Percentiles rank a stretch among this genome's conserved stretches.
These are phyloP conservation scores for Corymbia citriodora DNA, from an alignment of 441 rosid species.

Conservation along the genomic window DNA sequence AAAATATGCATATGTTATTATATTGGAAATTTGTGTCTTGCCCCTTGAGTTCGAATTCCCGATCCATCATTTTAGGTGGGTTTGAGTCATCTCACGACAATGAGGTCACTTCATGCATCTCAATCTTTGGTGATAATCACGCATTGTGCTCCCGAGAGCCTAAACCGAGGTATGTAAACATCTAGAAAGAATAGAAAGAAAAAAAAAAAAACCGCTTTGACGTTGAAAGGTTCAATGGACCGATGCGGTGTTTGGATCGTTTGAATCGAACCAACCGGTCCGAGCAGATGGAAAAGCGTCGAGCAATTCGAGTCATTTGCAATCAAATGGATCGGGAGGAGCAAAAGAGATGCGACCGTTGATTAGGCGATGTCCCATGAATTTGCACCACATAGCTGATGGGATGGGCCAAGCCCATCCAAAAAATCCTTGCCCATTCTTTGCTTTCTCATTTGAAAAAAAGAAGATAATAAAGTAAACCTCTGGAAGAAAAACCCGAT, in stretches of 20 bases:
- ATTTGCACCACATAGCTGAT: neutral
- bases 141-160: neutral
- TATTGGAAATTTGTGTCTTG: rapidly evolving
- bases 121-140: rapidly evolving
- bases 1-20: neutral
- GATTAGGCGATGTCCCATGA: neutral
- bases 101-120: neutral
- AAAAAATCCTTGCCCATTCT: neutral
- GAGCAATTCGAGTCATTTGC: neutral
- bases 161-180: neutral
- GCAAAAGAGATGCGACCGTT: neutral
- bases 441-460: neutral
- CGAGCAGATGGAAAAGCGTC: neutral
- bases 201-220: neutral
- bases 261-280: neutral
- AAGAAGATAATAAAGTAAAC: rapidly evolving
- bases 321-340: neutral
- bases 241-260: neutral
- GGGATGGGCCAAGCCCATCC: neutral
- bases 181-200: too few relatives aligned
- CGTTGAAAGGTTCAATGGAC: neutral
- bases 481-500: neutral
- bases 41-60: rapidly evolving
- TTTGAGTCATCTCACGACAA: neutral
- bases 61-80: neutral